These are phyloP conservation scores for Metarhizium guizhouense DNA, from an alignment of 2,329 filamentous ascomycete genomes.

Conservation along the genomic window DNA sequence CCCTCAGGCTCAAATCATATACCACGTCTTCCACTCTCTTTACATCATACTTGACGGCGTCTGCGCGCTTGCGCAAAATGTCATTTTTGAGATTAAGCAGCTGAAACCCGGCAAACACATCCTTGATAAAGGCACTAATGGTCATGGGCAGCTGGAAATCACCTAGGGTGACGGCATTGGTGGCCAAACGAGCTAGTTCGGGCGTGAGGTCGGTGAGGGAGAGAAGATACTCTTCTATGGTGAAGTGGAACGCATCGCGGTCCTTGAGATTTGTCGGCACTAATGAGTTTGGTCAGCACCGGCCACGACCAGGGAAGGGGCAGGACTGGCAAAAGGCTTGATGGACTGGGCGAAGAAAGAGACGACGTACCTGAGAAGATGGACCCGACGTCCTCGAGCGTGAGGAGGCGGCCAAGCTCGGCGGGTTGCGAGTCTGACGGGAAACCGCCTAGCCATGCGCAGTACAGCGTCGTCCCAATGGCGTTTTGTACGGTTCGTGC, in stretches of 20 bases:
- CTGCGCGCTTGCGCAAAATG: conserved; percentile 73
- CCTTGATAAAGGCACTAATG: conserved; percentile 89
- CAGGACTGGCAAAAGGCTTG: background rate
- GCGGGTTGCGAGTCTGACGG: conserved; percentile 30
- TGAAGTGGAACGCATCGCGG: conserved; percentile 84
- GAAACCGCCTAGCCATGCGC: conserved; percentile 74
- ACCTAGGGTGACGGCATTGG: conserved; percentile 83
- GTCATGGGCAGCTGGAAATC: conserved; percentile 79
- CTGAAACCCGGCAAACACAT: conserved; percentile 92
- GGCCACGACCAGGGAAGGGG: background rate
- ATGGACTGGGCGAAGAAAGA: background rate
- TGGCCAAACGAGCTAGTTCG: conserved; percentile 81
- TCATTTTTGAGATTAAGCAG: conserved; percentile 97
- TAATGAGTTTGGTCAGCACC: conserved; percentile 21
- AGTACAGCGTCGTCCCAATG: conserved; percentile 47
- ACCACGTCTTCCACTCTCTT: conserved; percentile 98
- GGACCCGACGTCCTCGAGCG: conserved; percentile 77
- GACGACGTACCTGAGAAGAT: conserved; percentile 56
- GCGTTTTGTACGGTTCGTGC: conserved; percentile 74
- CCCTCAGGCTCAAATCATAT: conserved; percentile 85
- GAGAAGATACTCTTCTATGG: conserved; percentile 93
- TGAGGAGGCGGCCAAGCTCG: conserved; percentile 61
- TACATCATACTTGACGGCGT: conserved; percentile 93
- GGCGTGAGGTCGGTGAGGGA: conserved; percentile 80
- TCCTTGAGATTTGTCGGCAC: conserved; percentile 90